Evolutionary conservation across 78 protist genomes (phyloP), one percentile per base, ranked within the genome.

Genomic region (Cyanophora paradoxa): DNA sequence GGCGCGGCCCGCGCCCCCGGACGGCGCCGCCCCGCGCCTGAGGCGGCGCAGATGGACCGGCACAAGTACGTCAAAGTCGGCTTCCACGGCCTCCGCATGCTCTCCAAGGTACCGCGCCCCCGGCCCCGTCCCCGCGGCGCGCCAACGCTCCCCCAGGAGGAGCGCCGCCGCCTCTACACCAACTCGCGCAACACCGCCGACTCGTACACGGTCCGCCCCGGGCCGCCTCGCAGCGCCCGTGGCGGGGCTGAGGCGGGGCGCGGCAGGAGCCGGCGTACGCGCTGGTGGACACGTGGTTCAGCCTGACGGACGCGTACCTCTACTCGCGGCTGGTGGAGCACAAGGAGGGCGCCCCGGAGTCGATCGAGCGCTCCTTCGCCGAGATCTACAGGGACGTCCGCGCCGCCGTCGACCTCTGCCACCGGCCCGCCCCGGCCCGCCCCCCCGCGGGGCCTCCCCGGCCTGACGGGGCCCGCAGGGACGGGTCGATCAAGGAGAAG

Each of bases 11-110:
- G n/a, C n/a, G n/a, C n/a, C n/a, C n/a, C n/a, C n/a, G n/a, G n/a
- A n/a, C n/a, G n/a, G n/a, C n/a, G n/a, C n/a, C n/a, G n/a, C n/a
- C n/a, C n/a, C n/a, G n/a, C n/a, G n/a, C n/a, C n/a, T n/a, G n/a
- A n/a, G n/a, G n/a, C n/a, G n/a, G n/a, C n/a, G n/a, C n/a, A n/a
- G n/a, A n/a, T 71, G 24, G 76, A 71, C 76, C 63, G 76, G 44
- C 76, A 71, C 42, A 71, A 71, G 48, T 71, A 71, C 14, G 76
- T 54, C 46, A 71, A 71, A 64, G 76, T 71, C 33, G 73, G 58
- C 34, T 44, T 42, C 39, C 73, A 67, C 57, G 73, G 73, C 39
- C 39, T 67, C 13, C 0, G 7, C 40, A 3, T 20, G 58, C 3
- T 67, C 50, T 0, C 2, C 56, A 1, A 39, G 0, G 41, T 14